Evolutionary conservation across 2,329 filamentous ascomycete species (phyloP), one percentile per base, ranked within the genome.

Genomic region (Calonectria honghensis): DNA sequence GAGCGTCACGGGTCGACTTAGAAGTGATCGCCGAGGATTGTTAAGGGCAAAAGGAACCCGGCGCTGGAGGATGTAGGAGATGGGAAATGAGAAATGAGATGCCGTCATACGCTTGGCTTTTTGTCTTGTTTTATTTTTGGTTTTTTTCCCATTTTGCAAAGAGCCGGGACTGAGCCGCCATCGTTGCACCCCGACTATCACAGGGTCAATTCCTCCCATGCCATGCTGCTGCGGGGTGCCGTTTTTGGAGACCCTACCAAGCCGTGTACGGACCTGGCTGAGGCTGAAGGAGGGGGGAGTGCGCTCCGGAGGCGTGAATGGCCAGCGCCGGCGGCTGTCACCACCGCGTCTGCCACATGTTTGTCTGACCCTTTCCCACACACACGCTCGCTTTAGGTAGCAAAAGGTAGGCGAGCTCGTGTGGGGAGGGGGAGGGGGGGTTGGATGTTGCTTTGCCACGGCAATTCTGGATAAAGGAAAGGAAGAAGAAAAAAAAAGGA

Each of bases 121-220:
- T 65, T 63, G 35, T 24, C 61, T 29, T 65, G n/a, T 64, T 64
- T 64, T 65, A 24, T 48, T 73, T 41, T 31, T 71, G 41, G 50
- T 59, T 54, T 51, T 52, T 51, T 35, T 39, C 63, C 64, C 63
- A 50, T 68, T 68, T 65, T 54, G 37, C 63, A 50, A 50, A 73
- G 29, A 70, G 37, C 50, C 32, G 37, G 67, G 70, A 61, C 67
- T 67, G 51, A 35, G 65, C 51, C 70, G 29, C 69, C 67, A 68
- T 69, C 50, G 61, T 50, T 50, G 18, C 41, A 65, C 39, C 41
- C 65, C 37, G 48, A 72, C 31, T 54, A 65, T 72, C 74, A 78
- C 67, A 75, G 50, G 61, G 61, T 50, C 61, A 65, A 48, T 39
- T 65, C 61, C 61, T 48, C 31, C 41, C 61, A 45, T 65, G 61